A percentile compares a stretch with the other conserved stretches of the same genome.
phyloP scores from a whole-genome alignment of 2,329 filamentous ascomycete species.

The Ascochyta rabiei region DNA sequence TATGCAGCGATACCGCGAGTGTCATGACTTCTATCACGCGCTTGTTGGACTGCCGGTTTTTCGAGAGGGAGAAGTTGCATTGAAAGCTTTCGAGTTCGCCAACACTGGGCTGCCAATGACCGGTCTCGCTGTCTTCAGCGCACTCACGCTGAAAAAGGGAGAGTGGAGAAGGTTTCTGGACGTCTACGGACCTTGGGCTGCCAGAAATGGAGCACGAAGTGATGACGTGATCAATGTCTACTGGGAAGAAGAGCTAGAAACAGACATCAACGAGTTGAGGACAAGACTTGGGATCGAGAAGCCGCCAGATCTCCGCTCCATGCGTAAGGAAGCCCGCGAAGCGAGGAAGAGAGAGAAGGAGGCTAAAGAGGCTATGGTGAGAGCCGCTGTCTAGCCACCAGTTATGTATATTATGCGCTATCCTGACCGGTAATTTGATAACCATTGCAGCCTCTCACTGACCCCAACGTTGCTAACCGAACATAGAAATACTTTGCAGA shows the following conservation, averaged over 20 bases:
- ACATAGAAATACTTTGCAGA: too few relatives aligned
- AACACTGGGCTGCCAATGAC: conserved; percentile 97
- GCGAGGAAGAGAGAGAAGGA: conserved; percentile 71
- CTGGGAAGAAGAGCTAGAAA: conserved; percentile 93
- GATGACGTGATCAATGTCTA: conserved; percentile 93
- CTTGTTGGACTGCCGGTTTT: conserved; percentile 88
- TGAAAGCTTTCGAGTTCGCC: conserved; percentile 96
- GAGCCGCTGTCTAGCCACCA: conserved; percentile 22
- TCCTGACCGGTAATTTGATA: too few relatives aligned
- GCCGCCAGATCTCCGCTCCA: conserved; percentile 82
- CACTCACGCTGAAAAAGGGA: conserved; percentile 66
- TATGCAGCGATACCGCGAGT: conserved; percentile 97
- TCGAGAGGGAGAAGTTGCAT: conserved; percentile 94
- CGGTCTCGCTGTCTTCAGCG: conserved; percentile 79
- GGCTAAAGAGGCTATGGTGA: conserved; percentile 40
- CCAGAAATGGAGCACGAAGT: conserved; percentile 76
- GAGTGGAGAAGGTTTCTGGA: conserved; percentile 71
- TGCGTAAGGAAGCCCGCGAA: conserved; percentile 72
- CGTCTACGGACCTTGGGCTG: conserved; percentile 88
- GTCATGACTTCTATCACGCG: conserved; percentile 97
- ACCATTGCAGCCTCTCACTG: too few relatives aligned
- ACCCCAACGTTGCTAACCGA: too few relatives aligned
- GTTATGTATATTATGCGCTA: conserved; percentile 18
- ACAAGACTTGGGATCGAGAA: conserved; percentile 80
- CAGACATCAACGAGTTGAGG: conserved; percentile 78